A percentile compares a stretch with the other conserved stretches of the same genome.
Conservation (phyloP, 306 rosid species). For the Betula pendula region DNA sequence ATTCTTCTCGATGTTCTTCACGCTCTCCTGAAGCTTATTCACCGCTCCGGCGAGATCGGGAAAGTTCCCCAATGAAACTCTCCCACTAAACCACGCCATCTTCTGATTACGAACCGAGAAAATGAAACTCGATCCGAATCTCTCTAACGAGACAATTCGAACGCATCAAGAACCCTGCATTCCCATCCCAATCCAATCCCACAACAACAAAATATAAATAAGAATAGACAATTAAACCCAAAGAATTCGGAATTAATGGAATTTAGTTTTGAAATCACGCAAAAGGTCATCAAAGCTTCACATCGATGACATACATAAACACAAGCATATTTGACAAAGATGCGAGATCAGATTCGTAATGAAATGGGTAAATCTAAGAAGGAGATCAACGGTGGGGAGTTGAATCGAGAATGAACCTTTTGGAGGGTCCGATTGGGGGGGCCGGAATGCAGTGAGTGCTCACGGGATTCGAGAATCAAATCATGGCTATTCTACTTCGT, state of each 20-base stretch:
- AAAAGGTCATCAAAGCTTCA: background rate
- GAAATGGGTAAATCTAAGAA: slow-evolving; percentile 8
- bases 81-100: slow-evolving; percentile 97
- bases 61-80: slow-evolving; percentile 81
- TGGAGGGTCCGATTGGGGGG: slow-evolving; percentile 10
- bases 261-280: background rate
- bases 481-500: slow-evolving; percentile 27
- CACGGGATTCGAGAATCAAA: slow-evolving; percentile 42
- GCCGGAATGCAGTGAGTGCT: slow-evolving; percentile 24
- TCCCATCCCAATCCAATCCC: background rate
- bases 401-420: slow-evolving; percentile 31
- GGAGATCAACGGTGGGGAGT: slow-evolving; percentile 1
- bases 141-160: slow-evolving; percentile 30
- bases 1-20: slow-evolving; percentile 95
- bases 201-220: background rate
- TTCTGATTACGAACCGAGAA: slow-evolving; percentile 35
- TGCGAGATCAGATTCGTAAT: slow-evolving; percentile 26
- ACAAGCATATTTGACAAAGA: background rate
- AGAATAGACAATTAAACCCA: background rate
- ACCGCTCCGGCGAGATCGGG: slow-evolving; percentile 98
- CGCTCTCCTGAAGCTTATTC: slow-evolving; percentile 98
- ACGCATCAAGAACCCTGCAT: slow-evolving; percentile 30
- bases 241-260: slow-evolving; percentile 6
- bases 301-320: background rate
- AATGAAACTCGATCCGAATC: slow-evolving; percentile 18